A percentile compares a stretch with the other conserved stretches of the same genome.
These are phyloP conservation scores for Udeniomyces megalosporus DNA, from an alignment of 768 basidiomycete species.

Conservation along the genomic window DNA sequence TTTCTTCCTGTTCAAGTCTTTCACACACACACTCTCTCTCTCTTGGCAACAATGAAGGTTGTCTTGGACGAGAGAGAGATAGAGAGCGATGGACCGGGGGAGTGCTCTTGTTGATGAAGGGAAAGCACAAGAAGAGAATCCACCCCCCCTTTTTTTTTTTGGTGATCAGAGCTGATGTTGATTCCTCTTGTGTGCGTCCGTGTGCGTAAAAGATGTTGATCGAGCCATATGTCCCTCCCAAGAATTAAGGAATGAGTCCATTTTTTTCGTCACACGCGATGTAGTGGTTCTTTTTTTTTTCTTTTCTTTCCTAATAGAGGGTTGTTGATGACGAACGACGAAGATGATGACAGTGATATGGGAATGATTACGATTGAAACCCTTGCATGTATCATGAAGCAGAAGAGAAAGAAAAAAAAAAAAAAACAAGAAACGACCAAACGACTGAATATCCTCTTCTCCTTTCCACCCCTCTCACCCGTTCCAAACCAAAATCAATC, in stretches of 20 bases:
- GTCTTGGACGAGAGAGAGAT: too few species aligned
- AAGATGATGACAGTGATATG: background rate
- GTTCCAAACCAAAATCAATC: too few species aligned
- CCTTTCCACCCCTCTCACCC: too few species aligned
- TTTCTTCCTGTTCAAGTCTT: background rate
- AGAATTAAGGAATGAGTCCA: background rate
- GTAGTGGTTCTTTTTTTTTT: background rate
- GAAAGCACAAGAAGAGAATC: too few species aligned
- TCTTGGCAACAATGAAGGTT: background rate
- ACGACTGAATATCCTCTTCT: too few species aligned
- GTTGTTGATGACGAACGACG: background rate
- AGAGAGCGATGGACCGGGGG: background rate
- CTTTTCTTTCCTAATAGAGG: background rate
- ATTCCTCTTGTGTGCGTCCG: background rate
- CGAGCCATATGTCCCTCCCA: slow-evolving; percentile 49
- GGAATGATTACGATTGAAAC: background rate
- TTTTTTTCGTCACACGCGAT: too few species aligned
- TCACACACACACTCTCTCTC: too few species aligned
- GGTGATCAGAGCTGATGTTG: background rate
- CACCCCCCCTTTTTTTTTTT: background rate
- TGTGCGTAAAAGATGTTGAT: slow-evolving; percentile 48
- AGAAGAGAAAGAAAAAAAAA: background rate
- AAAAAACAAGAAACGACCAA: background rate
- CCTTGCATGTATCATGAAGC: background rate
- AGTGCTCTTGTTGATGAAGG: background rate